Evolutionary conservation across 768 basidiomycete species (phyloP).

Genomic region (Asterophora lycoperdoides): DNA sequence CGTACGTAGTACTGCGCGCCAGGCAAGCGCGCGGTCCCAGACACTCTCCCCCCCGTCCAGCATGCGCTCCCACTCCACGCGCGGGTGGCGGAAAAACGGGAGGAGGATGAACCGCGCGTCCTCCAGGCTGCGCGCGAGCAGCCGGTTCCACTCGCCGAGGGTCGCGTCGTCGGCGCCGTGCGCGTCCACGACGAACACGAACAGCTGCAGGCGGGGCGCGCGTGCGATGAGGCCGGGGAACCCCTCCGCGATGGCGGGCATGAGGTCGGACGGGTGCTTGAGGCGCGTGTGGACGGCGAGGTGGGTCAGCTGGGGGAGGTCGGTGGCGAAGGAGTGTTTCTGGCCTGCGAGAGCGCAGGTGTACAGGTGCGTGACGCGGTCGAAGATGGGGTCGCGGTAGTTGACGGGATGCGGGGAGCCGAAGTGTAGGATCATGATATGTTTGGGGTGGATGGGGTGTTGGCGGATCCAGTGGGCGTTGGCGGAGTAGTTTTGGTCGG

Average conservation of each 20-base stretch:
- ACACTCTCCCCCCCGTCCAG: slow-evolving; percentile 1
- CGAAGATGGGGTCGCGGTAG: slow-evolving; percentile 31
- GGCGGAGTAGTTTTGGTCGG: slow-evolving; percentile 28
- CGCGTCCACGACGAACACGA: slow-evolving; percentile 9
- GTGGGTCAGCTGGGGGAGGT: slow-evolving; percentile 30
- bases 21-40: slow-evolving; percentile 15
- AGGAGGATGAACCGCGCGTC: slow-evolving; percentile 10
- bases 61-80: slow-evolving; percentile 12
- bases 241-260: neutral
- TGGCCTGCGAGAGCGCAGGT: slow-evolving; percentile 29
- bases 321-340: slow-evolving; percentile 26
- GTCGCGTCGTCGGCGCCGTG: neutral
- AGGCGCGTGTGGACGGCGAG: slow-evolving; percentile 30
- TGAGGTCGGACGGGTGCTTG: slow-evolving; percentile 6
- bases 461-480: slow-evolving; percentile 33
- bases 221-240: slow-evolving; percentile 1
- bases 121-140: neutral
- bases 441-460: slow-evolving; percentile 26
- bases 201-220: slow-evolving; percentile 1
- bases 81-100: slow-evolving; percentile 8
- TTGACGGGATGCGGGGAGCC: slow-evolving; percentile 31
- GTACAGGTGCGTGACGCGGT: slow-evolving; percentile 31
- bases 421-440: slow-evolving; percentile 30
- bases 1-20: slow-evolving; percentile 6
- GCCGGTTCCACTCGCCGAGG: neutral